These are phyloP conservation scores for Agaricales sp. DNA, from an alignment of 1,284 basidiomycete species.

Conservation along the genomic window DNA sequence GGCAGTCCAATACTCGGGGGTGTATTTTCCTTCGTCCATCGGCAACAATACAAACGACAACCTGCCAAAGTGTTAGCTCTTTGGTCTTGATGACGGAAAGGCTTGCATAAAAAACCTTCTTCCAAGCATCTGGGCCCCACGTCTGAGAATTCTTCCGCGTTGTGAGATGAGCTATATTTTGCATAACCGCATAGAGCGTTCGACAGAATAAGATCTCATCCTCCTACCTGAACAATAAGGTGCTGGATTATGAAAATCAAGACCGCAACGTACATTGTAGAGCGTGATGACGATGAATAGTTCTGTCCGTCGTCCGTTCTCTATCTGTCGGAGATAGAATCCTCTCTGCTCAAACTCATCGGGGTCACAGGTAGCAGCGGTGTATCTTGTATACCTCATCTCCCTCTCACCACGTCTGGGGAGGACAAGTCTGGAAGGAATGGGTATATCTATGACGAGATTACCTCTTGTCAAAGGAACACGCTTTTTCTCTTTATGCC, in stretches of 20 bases:
- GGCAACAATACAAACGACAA: slow-evolving; percentile 92
- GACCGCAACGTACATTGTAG: slow-evolving; percentile 66
- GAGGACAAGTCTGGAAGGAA: slow-evolving; percentile 79
- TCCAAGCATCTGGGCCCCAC: slow-evolving; percentile 96
- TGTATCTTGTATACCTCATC: slow-evolving; percentile 77
- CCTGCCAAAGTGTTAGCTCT: slow-evolving; percentile 30
- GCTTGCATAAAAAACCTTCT: slow-evolving; percentile 55
- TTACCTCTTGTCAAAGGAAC: slow-evolving; percentile 77
- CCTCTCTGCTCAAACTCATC: slow-evolving; percentile 83
- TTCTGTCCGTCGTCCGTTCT: slow-evolving; percentile 75
- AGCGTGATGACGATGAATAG: slow-evolving; percentile 94
- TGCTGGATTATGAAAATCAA: slow-evolving; percentile 1
- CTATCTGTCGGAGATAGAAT: slow-evolving; percentile 81
- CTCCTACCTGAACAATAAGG: slow-evolving; percentile 47
- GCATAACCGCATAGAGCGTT: slow-evolving; percentile 95
- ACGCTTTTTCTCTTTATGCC: slow-evolving; percentile 65
- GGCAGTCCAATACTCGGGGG: slow-evolving; percentile 88
- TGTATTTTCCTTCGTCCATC: slow-evolving; percentile 92
- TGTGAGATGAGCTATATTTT: slow-evolving; percentile 84
- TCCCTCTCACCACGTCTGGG: slow-evolving; percentile 77
- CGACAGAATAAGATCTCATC: slow-evolving; percentile 90
- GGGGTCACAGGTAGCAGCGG: slow-evolving; percentile 88
- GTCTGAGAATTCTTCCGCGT: slow-evolving; percentile 89
- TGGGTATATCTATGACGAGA: slow-evolving; percentile 74
- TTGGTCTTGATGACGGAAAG: slow-evolving; percentile 1